Evolutionary conservation across 352 stramenopile species (phyloP).

Genomic region (Globisporangium nodosum): DNA sequence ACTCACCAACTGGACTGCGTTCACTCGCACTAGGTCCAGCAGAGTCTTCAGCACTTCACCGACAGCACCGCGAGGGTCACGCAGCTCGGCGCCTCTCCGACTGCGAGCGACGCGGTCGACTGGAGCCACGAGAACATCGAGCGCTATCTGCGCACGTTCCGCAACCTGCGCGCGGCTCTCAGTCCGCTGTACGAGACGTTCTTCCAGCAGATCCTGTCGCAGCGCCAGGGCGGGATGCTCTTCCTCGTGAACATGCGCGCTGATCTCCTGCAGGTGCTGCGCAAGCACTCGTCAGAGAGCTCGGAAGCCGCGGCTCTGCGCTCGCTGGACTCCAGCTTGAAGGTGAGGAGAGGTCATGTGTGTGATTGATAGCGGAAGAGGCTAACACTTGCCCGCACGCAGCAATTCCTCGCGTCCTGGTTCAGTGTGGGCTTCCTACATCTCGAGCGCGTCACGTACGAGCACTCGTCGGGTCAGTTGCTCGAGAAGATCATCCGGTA

Average conservation of each 20-base stretch:
- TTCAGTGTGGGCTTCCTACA: slow-evolving; percentile 91
- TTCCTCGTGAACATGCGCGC: slow-evolving; percentile 78
- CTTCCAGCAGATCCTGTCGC: slow-evolving; percentile 81
- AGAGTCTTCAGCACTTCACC: slow-evolving; percentile 49
- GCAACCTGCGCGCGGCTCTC: slow-evolving; percentile 48
- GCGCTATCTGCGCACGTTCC: slow-evolving; percentile 68
- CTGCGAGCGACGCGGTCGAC: slow-evolving; percentile 19
- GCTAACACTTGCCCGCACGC: background rate
- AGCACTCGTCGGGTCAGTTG: slow-evolving; percentile 86
- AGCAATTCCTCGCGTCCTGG: slow-evolving; percentile 88
- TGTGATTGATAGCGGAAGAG: background rate
- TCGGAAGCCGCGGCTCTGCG: slow-evolving; percentile 47
- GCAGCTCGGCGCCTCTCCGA: background rate
- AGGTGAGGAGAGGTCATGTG: slow-evolving; percentile 23
- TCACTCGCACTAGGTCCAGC: slow-evolving; percentile 25
- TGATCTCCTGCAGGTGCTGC: slow-evolving; percentile 57
- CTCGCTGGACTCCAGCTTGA: slow-evolving; percentile 67
- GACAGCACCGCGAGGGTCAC: slow-evolving; percentile 43
- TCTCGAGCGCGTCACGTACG: slow-evolving; percentile 91
- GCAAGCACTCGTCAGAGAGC: slow-evolving; percentile 37
- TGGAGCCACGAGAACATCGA: slow-evolving; percentile 74
- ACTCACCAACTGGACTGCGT: background rate
- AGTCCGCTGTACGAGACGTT: slow-evolving; percentile 74
- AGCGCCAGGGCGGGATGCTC: slow-evolving; percentile 74
- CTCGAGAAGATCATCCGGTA: slow-evolving; percentile 95